phyloP scores from a whole-genome alignment of 2,329 filamentous ascomycete genomes.

The Ceratocystis albifundus region DNA sequence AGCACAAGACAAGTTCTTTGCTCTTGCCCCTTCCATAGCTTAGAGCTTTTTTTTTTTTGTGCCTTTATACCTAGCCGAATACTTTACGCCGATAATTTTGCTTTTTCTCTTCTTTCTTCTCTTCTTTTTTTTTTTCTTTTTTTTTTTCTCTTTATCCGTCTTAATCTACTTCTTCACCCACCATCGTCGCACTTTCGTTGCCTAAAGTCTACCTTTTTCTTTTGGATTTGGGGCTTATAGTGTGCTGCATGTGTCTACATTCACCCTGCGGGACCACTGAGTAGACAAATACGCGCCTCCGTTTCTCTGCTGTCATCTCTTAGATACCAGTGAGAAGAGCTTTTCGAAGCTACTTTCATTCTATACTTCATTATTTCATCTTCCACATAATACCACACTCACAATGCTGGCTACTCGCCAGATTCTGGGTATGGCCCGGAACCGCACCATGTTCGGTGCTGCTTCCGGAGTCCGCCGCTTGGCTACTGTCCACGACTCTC shows the following conservation, averaged over 20 bases:
- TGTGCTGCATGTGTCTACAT: conserved; percentile 21
- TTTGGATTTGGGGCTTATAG: conserved; percentile 10
- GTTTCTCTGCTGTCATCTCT: conserved; percentile 16
- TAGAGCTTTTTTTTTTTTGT: not conserved
- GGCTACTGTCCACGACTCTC: conserved; percentile 75
- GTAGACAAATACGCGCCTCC: conserved; percentile 9
- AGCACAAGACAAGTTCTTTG: not conserved
- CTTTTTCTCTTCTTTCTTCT: conserved; percentile 11
- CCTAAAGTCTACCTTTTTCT: conserved; percentile 14
- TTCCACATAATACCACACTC: conserved; percentile 15
- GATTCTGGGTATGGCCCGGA: conserved; percentile 55
- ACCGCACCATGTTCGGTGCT: conserved; percentile 43
- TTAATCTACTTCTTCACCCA: not conserved
- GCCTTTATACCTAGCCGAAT: not conserved
- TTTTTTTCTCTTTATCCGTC: conserved; percentile 11
- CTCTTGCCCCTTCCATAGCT: conserved; percentile 6
- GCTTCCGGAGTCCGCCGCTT: conserved; percentile 57
- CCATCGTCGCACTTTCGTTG: conserved; percentile 12
- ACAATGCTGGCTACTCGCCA: conserved; percentile 60
- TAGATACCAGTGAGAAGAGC: conserved; percentile 17
- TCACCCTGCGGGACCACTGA: conserved; percentile 22
- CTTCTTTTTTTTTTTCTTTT: conserved; percentile 14
- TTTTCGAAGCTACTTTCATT: conserved; percentile 4
- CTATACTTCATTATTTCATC: not conserved
- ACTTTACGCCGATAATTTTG: not conserved